These are phyloP conservation scores for Fusarium sp. DNA, from an alignment of 2,329 filamentous ascomycete genomes.

Conservation along the genomic window DNA sequence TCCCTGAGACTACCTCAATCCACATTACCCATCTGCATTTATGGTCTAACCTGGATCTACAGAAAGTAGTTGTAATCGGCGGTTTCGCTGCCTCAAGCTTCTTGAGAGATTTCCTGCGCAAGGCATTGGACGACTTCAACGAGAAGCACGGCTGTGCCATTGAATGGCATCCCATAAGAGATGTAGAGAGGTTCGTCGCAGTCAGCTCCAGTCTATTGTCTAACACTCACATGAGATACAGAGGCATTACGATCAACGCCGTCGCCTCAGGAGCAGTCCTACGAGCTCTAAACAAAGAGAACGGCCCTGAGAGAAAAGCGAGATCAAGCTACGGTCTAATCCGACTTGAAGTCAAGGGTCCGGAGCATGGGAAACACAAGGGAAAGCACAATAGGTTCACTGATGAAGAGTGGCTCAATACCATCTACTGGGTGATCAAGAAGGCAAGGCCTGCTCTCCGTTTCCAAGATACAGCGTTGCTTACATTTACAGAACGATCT, in stretches of 20 bases:
- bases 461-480: too few relatives aligned
- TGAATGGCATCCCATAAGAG: neutral
- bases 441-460: too few relatives aligned
- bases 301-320: neutral
- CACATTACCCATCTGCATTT: too few relatives aligned
- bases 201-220: rapidly evolving
- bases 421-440: too few relatives aligned
- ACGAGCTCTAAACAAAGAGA: constrained; percentile 8
- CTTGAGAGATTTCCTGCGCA: neutral
- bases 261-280: constrained; percentile 12
- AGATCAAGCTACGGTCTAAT: constrained; percentile 6
- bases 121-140: neutral
- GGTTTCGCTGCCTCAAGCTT: neutral
- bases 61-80: constrained; percentile 14
- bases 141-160: neutral
- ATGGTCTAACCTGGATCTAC: neutral
- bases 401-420: too few relatives aligned
- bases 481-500: too few relatives aligned
- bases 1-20: too few relatives aligned
- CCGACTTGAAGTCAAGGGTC: neutral
- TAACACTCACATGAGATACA: neutral
- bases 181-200: neutral
- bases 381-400: too few relatives aligned
- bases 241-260: neutral
- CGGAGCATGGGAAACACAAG: neutral